Evolutionary conservation across 805 yeast species (phyloP).

Genomic region (Teunomyces panamensis): DNA sequence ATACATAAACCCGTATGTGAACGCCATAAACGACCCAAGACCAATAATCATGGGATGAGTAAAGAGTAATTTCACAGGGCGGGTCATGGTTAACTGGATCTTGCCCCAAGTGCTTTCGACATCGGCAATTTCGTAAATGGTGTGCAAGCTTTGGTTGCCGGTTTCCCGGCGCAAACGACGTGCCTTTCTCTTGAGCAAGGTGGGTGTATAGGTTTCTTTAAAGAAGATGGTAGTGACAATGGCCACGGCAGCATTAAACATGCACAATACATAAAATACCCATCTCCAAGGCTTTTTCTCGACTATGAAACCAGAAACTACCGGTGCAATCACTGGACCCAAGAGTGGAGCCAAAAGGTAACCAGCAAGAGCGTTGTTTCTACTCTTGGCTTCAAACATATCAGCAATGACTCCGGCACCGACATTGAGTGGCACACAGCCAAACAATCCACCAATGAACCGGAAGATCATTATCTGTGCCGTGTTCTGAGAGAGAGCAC

Average conservation of each 20-base stretch:
- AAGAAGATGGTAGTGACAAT: conserved; percentile 45
- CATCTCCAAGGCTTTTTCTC: conserved; percentile 59
- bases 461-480: conserved; percentile 62
- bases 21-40: conserved; percentile 62
- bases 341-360: conserved; percentile 61
- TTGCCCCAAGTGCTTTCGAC: conserved; percentile 42
- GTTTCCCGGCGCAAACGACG: conserved; percentile 46
- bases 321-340: conserved; percentile 68
- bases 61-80: conserved; percentile 53
- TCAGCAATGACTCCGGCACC: conserved; percentile 72
- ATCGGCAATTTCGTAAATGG: conserved; percentile 59
- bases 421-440: conserved; percentile 64
- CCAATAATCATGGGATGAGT: conserved; percentile 65
- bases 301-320: conserved; percentile 56
- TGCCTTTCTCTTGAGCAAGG: conserved; percentile 47
- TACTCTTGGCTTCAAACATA: conserved; percentile 48
- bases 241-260: conserved; percentile 53
- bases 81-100: conserved; percentile 44
- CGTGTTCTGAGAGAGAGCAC: conserved; percentile 56
- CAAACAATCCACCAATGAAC: conserved; percentile 64
- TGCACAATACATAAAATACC: conserved; percentile 59
- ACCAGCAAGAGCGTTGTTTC: conserved; percentile 56
- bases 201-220: conserved; percentile 60
- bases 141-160: conserved; percentile 55
- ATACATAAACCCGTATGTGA: conserved; percentile 64